Percentiles rank a stretch among this genome's conserved stretches.
Conservation (phyloP, 306 rosid species). For the Fragaria vesca region DNA sequence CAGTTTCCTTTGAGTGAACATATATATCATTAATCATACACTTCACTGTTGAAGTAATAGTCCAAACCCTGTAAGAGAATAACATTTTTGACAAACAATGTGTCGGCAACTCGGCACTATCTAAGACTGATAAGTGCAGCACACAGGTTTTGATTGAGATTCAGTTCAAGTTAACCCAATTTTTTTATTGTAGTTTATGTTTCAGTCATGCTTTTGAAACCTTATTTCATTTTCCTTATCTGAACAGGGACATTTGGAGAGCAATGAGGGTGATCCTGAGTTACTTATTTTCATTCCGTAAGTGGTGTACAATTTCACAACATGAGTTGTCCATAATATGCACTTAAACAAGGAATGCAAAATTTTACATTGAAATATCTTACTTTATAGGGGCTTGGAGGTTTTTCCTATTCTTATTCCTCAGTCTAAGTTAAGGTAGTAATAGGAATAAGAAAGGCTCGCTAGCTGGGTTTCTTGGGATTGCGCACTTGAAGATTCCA, state of each 20-base stretch:
- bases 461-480: no score
- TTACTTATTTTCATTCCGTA: slow-evolving; percentile 89
- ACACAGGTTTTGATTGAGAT: not conserved
- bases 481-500: not conserved
- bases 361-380: no score
- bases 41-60: not conserved
- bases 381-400: no score
- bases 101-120: not conserved
- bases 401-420: no score
- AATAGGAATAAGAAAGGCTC: no score
- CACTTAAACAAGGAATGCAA: no score
- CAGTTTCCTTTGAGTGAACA: not conserved
- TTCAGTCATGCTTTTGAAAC: not conserved
- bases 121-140: not conserved
- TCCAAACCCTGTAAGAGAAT: not conserved
- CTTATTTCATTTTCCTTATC: slow-evolving; percentile 14
- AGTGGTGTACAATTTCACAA: slow-evolving; percentile 23
- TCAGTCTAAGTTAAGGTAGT: no score
- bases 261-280: slow-evolving; percentile 98
- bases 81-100: not conserved
- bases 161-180: not conserved
- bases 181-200: not conserved
- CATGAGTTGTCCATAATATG: not conserved
- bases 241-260: slow-evolving; percentile 73
- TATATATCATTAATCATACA: not conserved